These are phyloP conservation scores for Phytopythium chamaehyphon DNA, from an alignment of 352 stramenopile genomes.

Conservation along the genomic window DNA sequence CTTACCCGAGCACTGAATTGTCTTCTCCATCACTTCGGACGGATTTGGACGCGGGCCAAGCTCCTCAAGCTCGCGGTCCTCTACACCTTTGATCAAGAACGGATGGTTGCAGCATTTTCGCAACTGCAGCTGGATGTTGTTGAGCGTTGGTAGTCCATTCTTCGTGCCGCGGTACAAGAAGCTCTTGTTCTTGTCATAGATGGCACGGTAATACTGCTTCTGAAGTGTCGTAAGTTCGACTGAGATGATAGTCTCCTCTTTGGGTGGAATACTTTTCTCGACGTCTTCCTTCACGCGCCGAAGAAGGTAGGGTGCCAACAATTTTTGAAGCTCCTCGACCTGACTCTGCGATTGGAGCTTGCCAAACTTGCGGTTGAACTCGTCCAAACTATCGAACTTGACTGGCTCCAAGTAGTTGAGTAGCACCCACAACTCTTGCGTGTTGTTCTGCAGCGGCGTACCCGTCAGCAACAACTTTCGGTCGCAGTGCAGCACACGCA, in stretches of 20 bases:
- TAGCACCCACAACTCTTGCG: constrained; percentile 96
- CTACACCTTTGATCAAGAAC: constrained; percentile 97
- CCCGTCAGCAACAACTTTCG: constrained; percentile 95
- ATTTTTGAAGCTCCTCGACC: constrained; percentile 92
- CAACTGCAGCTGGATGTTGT: constrained; percentile 99
- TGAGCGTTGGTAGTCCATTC: constrained; percentile 89
- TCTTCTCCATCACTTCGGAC: constrained; percentile 75
- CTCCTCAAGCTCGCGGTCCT: constrained; percentile 79
- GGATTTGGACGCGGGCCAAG: constrained; percentile 48
- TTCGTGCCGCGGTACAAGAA: constrained; percentile 92
- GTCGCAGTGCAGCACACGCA: constrained; percentile 80
- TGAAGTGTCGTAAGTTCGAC: constrained; percentile 98
- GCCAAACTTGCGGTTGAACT: constrained; percentile 93
- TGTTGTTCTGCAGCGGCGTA: constrained; percentile 96
- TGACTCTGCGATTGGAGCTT: constrained; percentile 91
- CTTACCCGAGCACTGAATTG: constrained; percentile 81
- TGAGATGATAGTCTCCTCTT: constrained; percentile 95
- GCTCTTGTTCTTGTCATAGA: constrained; percentile 99
- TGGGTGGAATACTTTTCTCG: constrained; percentile 95
- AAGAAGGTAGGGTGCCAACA: constrained; percentile 94
- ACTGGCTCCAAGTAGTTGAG: constrained; percentile 96
- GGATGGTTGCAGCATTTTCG: constrained; percentile 99
- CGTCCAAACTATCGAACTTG: constrained; percentile 85
- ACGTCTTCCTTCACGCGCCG: constrained; percentile 97
- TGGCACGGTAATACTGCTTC: constrained; percentile 99